Evolutionary conservation across 179 eudicot species (phyloP), one percentile per base, ranked within the genome.

Genomic region (Vitellaria paradoxa): DNA sequence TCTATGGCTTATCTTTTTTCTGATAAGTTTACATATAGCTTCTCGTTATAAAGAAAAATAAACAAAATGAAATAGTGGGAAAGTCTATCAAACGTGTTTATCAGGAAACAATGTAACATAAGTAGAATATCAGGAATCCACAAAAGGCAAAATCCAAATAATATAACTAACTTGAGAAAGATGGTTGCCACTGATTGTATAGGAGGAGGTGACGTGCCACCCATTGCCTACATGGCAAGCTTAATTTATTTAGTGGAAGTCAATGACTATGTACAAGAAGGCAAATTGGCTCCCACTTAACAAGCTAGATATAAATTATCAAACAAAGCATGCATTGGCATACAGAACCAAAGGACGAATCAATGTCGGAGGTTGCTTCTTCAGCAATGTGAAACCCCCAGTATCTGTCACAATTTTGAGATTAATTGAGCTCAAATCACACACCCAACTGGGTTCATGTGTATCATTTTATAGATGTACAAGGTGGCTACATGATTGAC

Each of bases 71-170:
- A 15, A 20, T 30, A 30, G 37, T 30, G 37, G 37, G 37, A 47
- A 56, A 45, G 57, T 9, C 6, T 42, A 40, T 53, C 18, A 56
- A 76, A 50, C 20, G 37, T 30, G 18, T 52, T 50, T 17, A 26
- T 26, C 2, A 26, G 5, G 13, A 13, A 47, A 49, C 56, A 69
- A 40, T 20, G 20, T 6, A 7, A 52, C 7, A 6, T 50, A 55
- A 20, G 65, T 59, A 30, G 66, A 73, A 30, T n/a, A 56, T 62
- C 15, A 73, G 6, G 26, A 59, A 59, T 59, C 50, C 37, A 73
- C 30, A 23, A 57, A 73, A 73, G 7, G 7, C 3, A 71, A 14
- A 71, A 23, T 7, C 21, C 26, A 70, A 21, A 2, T 30, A 30
- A 30, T 30, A 14, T 70, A 9, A 17, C 4, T 52, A 5, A 53